Evolutionary conservation across 495 filamentous ascomycete species (phyloP).

Genomic region (Trichoderma erinaceum): DNA sequence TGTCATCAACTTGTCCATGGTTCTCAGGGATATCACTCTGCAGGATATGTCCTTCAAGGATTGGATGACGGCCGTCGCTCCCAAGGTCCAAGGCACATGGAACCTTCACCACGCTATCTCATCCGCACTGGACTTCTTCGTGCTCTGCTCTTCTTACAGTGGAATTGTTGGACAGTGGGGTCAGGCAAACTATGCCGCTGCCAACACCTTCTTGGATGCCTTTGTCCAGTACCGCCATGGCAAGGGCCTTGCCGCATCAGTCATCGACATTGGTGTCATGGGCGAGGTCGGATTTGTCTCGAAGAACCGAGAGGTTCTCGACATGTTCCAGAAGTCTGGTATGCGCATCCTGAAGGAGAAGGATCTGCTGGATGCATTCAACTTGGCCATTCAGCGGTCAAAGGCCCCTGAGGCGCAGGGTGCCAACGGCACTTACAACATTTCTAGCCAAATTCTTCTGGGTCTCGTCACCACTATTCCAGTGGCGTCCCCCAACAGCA

Average conservation of each 20-base stretch:
- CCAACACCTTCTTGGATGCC: conserved; percentile 43
- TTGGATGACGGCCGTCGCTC: conserved; percentile 35
- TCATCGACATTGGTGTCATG: conserved; percentile 40
- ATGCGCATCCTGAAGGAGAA: background rate
- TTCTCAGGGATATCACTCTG: conserved; percentile 37
- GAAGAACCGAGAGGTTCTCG: background rate
- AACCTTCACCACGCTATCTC: conserved; percentile 48
- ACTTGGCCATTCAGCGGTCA: background rate
- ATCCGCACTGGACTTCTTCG: conserved; percentile 49
- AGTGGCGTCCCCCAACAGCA: background rate
- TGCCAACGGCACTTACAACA: background rate
- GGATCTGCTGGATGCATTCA: background rate
- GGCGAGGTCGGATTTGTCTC: conserved; percentile 37
- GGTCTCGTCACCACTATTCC: too few relatives aligned
- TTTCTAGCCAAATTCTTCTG: background rate
- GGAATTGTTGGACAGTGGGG: conserved; percentile 39
- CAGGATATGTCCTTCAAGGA: conserved; percentile 43
- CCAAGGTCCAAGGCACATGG: conserved; percentile 49
- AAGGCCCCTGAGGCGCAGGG: background rate
- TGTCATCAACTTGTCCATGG: conserved; percentile 44
- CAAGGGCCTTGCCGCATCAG: conserved; percentile 30
- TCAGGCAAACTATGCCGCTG: conserved; percentile 47
- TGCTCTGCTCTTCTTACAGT: conserved; percentile 46
- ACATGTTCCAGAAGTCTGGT: background rate
- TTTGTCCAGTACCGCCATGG: conserved; percentile 29